Evolutionary conservation across 352 stramenopile species (phyloP).

Genomic region (Pythium folliculosum): DNA sequence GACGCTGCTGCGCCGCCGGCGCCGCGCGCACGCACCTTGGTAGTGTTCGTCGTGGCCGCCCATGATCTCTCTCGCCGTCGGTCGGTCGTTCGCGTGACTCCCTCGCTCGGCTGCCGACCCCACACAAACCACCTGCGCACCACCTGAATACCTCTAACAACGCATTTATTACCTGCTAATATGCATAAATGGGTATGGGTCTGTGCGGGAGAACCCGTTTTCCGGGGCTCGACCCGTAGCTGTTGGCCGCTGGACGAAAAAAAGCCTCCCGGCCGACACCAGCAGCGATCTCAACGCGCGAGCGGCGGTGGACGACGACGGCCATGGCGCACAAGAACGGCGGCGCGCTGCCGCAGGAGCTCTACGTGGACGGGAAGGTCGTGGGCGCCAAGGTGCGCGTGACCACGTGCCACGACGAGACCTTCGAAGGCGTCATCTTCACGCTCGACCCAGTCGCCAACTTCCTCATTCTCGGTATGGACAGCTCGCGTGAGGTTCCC

Average conservation of each 20-base stretch:
- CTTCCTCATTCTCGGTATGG: slow-evolving; percentile 76
- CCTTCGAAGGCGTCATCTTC: slow-evolving; percentile 75
- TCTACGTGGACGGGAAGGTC: slow-evolving; percentile 60
- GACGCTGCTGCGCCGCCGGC: too few species aligned
- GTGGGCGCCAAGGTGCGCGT: slow-evolving; percentile 71
- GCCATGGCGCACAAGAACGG: slow-evolving; percentile 11
- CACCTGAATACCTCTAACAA: slow-evolving; percentile 25
- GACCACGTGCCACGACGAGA: slow-evolving; percentile 45
- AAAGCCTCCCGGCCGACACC: too few species aligned
- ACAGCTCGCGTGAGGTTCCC: background rate
- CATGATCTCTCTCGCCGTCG: slow-evolving; percentile 45
- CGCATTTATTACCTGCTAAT: background rate
- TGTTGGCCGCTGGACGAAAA: background rate
- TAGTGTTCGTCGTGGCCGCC: slow-evolving; percentile 65
- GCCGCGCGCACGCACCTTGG: slow-evolving; percentile 45
- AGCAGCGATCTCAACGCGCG: slow-evolving; percentile 9
- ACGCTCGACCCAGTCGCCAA: slow-evolving; percentile 76
- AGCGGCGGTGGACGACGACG: background rate
- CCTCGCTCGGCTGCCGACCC: slow-evolving; percentile 15
- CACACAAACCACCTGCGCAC: slow-evolving; percentile 23
- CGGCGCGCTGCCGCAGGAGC: slow-evolving; percentile 47
- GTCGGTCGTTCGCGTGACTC: slow-evolving; percentile 12
- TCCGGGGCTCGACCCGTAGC: background rate
- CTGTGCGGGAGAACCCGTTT: background rate
- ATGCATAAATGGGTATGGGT: slow-evolving; percentile 11